A percentile compares a stretch with the other conserved stretches of the same genome.
phyloP scores from a whole-genome alignment of 129 eudicot genomes.

The Tagetes erecta region DNA sequence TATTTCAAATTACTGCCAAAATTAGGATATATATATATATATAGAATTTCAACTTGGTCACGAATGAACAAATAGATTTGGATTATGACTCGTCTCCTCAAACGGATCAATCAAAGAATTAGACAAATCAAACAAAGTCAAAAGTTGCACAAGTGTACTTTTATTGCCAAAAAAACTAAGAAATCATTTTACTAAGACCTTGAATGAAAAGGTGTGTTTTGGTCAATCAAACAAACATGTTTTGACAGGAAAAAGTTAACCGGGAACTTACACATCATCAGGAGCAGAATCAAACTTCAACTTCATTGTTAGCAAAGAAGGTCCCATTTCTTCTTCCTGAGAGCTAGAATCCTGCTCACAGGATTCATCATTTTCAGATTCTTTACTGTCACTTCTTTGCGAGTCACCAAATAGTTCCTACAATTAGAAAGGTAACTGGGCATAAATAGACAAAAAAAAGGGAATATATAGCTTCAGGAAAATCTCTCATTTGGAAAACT shows the following conservation, averaged over 20 bases:
- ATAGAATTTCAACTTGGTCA: not conserved
- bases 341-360: conserved; percentile 42
- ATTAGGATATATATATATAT: not conserved
- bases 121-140: not conserved
- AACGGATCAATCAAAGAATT: not conserved
- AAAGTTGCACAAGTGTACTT: not conserved
- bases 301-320: conserved; percentile 69
- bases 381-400: conserved; percentile 41
- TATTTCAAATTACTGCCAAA: not conserved
- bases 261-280: conserved; percentile 62
- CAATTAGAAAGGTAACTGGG: conserved; percentile 26
- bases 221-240: not conserved
- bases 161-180: not conserved
- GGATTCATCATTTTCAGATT: conserved; percentile 38
- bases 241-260: not conserved
- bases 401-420: conserved; percentile 82
- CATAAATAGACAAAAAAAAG: not conserved
- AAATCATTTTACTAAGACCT: not conserved
- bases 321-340: conserved; percentile 64
- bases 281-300: conserved; percentile 80
- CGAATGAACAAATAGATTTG: not conserved
- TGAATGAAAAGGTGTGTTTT: not conserved
- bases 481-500: not conserved
- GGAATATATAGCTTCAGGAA: not conserved
- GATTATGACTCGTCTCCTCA: not conserved